A percentile compares a stretch with the other conserved stretches of the same genome.
phyloP scores from a whole-genome alignment of 1,284 basidiomycete genomes.

The Naganishia liquefaciens region DNA sequence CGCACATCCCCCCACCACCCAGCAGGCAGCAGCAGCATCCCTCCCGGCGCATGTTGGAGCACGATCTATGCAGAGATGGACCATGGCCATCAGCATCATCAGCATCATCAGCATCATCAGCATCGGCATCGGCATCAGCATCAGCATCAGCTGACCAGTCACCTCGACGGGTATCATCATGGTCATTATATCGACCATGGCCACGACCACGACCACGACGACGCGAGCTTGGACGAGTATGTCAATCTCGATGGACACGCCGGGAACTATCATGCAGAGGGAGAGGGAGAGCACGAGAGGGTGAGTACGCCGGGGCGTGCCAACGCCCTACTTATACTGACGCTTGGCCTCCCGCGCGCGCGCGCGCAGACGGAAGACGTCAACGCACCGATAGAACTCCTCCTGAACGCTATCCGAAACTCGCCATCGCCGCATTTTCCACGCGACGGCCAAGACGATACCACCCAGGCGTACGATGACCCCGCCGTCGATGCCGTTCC shows the following conservation, averaged over 20 bases:
- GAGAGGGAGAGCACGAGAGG: not conserved
- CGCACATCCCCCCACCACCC: too few relatives aligned
- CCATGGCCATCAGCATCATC: constrained; percentile 24
- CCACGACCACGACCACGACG: constrained; percentile 3
- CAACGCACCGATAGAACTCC: constrained; percentile 27
- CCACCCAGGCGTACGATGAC: not conserved
- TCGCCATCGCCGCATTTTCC: constrained; percentile 16
- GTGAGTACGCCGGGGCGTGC: not conserved
- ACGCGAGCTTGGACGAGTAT: constrained; percentile 11
- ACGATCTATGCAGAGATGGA: too few relatives aligned
- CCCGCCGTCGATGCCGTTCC: too few relatives aligned
- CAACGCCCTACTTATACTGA: not conserved
- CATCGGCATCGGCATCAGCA: constrained; percentile 9
- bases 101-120: constrained; percentile 22
- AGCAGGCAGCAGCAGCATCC: too few relatives aligned
- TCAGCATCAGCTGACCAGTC: constrained; percentile 5
- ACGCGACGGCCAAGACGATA: not conserved
- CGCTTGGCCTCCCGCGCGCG: not conserved
- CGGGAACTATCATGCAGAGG: not conserved
- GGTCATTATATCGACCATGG: constrained; percentile 4
- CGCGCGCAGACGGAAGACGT: constrained; percentile 8
- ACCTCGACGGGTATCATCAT: too few relatives aligned
- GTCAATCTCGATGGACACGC: constrained; percentile 24
- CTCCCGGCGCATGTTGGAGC: too few relatives aligned
- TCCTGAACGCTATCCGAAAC: constrained; percentile 27